Evolutionary conservation across 352 stramenopile genomes (phyloP), one percentile per base, ranked within the genome.

Genomic region (Phytopythium vexans): DNA sequence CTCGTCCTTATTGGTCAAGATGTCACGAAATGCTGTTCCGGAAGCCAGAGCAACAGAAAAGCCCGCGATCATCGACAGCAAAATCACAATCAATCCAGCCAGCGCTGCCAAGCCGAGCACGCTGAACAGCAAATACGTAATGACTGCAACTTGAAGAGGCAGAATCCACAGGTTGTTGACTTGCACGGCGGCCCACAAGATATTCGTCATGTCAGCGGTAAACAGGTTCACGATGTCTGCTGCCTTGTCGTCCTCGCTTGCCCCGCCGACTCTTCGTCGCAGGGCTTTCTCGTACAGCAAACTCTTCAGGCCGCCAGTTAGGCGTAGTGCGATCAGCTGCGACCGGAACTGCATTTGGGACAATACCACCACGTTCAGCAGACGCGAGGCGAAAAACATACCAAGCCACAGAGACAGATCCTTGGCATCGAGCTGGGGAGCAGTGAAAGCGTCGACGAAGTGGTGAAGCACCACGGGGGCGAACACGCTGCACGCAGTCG

Each of bases 181-280:
- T 42, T 67, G 68, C 34, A 60, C 58, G 27, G 76, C 62, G 1
- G 66, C 77, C 7, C 39, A 64, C 38, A 86, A 34, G 3, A 86
- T 15, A 31, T 59, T 81, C 34, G 92, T 66, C 0, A 92, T 75
- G 62, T 99, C 94, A 33, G 97, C 88, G 6, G 86, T 88, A 56
- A 97, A 96, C 10, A 99, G 73, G 54, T 98, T 99, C 5, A 88
- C 81, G 35, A 98, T 88, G 68, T 98, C 89, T 21, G 69, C 60
- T 4, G 71, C 58, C 3, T 54, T 48, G 8, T n/a, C 56, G 38
- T 10, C 46, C 14, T 32, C 46, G 43, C 16, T 3, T 16, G 2
- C 9, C 21, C 4, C 15, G 12, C 6, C 60, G 42, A 27, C 21
- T 27, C 11, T 51, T 84, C 51, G 31, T 70, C 85, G 6, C 60